Conservation (phyloP, 2,329 filamentous ascomycete genomes). For the Bimuria novae-zelandiae region DNA sequence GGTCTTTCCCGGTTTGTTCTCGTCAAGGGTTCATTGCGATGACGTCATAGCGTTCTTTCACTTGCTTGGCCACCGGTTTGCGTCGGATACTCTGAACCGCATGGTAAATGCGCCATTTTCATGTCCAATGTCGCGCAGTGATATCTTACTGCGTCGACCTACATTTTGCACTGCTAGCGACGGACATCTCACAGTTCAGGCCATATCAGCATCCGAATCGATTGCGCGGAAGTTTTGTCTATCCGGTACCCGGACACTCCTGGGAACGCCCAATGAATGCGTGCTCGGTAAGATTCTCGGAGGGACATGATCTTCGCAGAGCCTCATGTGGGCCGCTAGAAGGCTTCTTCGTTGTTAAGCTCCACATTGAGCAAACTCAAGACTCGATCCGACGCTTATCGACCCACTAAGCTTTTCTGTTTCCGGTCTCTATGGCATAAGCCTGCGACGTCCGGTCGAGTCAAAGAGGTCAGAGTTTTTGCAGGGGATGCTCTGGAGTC, state of each 20-base stretch:
- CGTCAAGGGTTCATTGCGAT: neutral
- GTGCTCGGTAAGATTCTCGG: conserved; percentile 23
- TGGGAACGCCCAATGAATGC: neutral
- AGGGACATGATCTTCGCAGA: conserved; percentile 24
- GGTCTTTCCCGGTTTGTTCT: neutral
- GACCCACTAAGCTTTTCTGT: conserved; percentile 23
- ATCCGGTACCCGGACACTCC: neutral
- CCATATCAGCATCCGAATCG: neutral
- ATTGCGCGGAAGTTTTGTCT: neutral
- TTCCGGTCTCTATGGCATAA: conserved; percentile 15
- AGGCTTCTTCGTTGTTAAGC: conserved; percentile 30
- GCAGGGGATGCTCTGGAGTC: conserved; percentile 28
- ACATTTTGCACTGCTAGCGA: no score
- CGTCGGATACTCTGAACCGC: neutral
- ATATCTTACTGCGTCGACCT: no score
- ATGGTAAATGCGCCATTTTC: neutral
- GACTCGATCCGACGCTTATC: conserved; percentile 28
- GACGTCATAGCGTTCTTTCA: neutral
- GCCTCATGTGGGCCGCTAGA: conserved; percentile 38
- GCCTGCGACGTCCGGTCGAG: conserved; percentile 24
- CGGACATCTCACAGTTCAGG: neutral
- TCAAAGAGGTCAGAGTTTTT: conserved; percentile 24
- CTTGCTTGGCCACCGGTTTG: neutral
- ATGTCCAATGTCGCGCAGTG: neutral
- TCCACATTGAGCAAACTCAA: conserved; percentile 34